Percentiles rank a stretch among this genome's conserved stretches.
phyloP scores from a whole-genome alignment of 495 filamentous ascomycete genomes.

The Aspergillus diversus region DNA sequence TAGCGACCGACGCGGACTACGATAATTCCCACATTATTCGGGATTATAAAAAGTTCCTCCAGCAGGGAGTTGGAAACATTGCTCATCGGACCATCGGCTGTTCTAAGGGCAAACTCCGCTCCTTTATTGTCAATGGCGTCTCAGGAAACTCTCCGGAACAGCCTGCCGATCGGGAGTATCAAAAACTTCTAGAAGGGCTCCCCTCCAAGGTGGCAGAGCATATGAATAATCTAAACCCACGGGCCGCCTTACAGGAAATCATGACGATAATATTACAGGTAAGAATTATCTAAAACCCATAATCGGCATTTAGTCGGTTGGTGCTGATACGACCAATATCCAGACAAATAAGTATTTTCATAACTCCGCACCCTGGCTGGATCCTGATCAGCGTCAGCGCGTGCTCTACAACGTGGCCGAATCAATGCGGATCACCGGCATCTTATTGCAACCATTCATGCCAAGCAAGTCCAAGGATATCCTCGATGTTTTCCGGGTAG shows the following conservation, averaged over 20 bases:
- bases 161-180: slow-evolving; percentile 35
- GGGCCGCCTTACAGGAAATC: slow-evolving; percentile 65
- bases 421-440: slow-evolving; percentile 76
- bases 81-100: slow-evolving; percentile 67
- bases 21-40: slow-evolving; percentile 74
- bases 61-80: slow-evolving; percentile 78
- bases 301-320: background rate
- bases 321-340: background rate
- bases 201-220: slow-evolving; percentile 47
- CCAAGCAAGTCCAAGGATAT: slow-evolving; percentile 75
- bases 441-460: slow-evolving; percentile 90
- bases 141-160: slow-evolving; percentile 33
- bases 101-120: slow-evolving; percentile 65
- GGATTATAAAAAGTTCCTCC: slow-evolving; percentile 77
- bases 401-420: slow-evolving; percentile 75
- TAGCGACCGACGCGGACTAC: slow-evolving; percentile 80
- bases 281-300: slow-evolving; percentile 20
- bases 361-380: slow-evolving; percentile 60
- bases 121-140: slow-evolving; percentile 52
- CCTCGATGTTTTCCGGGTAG: slow-evolving; percentile 78
- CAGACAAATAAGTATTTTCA: slow-evolving; percentile 76
- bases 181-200: slow-evolving; percentile 38
- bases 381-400: slow-evolving; percentile 45
- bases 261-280: slow-evolving; percentile 64
- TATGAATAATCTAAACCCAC: slow-evolving; percentile 70